A percentile compares a stretch with the other conserved stretches of the same genome.
Evolutionary conservation across 768 basidiomycete species (phyloP).

Genomic region (Leccinum disarticulatum): DNA sequence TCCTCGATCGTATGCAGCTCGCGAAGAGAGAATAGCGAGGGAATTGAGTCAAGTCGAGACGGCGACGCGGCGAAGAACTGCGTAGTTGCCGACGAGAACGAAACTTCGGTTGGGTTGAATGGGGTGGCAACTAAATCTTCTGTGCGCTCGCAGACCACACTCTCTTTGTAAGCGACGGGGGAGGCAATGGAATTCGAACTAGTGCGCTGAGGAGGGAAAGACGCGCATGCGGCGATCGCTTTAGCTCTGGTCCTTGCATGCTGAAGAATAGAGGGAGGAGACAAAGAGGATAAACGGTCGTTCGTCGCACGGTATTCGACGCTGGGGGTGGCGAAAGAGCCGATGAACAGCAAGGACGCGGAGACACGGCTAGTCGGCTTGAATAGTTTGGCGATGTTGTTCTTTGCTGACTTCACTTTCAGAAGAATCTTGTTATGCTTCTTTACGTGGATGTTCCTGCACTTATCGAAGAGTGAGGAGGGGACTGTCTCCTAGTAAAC

Average conservation of each 20-base stretch:
- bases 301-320: neutral
- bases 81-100: neutral
- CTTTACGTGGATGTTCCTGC: neutral
- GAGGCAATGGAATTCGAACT: neutral
- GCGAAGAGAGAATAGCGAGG: neutral
- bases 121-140: neutral
- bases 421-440: constrained; percentile 12
- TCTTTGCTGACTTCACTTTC: constrained; percentile 15
- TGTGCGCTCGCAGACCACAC: neutral
- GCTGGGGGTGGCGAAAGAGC: neutral
- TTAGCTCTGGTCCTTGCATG: neutral
- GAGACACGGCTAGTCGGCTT: constrained; percentile 3
- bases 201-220: neutral
- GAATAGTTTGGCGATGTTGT: constrained; percentile 17
- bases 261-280: neutral
- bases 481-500: neutral
- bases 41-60: neutral
- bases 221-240: neutral
- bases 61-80: neutral
- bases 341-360: neutral
- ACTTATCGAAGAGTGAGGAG: neutral
- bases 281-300: neutral
- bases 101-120: neutral
- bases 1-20: constrained; percentile 7
- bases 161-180: neutral